These are phyloP conservation scores for Pseudoneurospora amorphoporcata DNA, from an alignment of 495 filamentous ascomycete species.

Conservation along the genomic window DNA sequence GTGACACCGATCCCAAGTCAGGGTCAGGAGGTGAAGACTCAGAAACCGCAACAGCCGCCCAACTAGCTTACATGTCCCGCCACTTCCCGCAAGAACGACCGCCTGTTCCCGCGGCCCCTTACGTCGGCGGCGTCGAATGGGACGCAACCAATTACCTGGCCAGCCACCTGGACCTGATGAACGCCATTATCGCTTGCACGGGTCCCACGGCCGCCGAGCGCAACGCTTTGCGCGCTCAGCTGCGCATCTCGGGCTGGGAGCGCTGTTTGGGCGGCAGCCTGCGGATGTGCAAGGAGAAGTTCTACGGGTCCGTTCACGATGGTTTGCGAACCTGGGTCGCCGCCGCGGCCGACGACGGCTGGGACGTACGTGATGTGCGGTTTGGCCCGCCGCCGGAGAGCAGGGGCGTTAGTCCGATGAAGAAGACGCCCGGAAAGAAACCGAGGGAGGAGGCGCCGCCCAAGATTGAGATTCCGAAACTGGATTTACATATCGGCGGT, in stretches of 20 bases:
- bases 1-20: background rate
- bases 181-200: slow-evolving; percentile 79
- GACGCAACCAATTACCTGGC: slow-evolving; percentile 95
- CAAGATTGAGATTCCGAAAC: slow-evolving; percentile 47
- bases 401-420: slow-evolving; percentile 40
- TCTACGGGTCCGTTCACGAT: slow-evolving; percentile 85
- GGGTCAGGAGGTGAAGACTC: slow-evolving; percentile 4
- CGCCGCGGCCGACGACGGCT: slow-evolving; percentile 76
- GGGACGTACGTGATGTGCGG: slow-evolving; percentile 66
- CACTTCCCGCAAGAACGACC: slow-evolving; percentile 85
- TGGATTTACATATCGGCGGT: slow-evolving; percentile 32
- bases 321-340: slow-evolving; percentile 82
- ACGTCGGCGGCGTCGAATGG: slow-evolving; percentile 98
- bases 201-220: slow-evolving; percentile 56
- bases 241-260: slow-evolving; percentile 84
- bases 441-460: slow-evolving; percentile 33
- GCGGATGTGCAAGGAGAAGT: slow-evolving; percentile 92
- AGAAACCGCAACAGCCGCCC: slow-evolving; percentile 17
- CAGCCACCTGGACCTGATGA: slow-evolving; percentile 83
- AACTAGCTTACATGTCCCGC: slow-evolving; percentile 46
- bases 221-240: slow-evolving; percentile 64
- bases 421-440: slow-evolving; percentile 26
- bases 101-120: slow-evolving; percentile 88
- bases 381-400: slow-evolving; percentile 52
- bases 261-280: slow-evolving; percentile 75